These are phyloP conservation scores for Lagerstroemia speciosa DNA, from an alignment of 345 rosid species.

Conservation along the genomic window DNA sequence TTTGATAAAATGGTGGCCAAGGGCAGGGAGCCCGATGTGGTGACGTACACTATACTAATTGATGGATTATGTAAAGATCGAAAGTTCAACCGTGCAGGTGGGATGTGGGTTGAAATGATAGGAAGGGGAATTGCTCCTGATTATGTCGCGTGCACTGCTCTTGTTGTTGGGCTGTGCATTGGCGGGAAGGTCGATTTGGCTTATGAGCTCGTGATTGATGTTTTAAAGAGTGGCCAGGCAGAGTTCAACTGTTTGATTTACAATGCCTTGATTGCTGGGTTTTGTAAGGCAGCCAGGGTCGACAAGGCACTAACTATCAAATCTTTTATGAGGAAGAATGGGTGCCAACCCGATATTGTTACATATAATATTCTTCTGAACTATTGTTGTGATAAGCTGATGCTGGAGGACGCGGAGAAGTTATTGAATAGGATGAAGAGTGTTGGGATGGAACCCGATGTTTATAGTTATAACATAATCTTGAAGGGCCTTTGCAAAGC, in stretches of 20 bases:
- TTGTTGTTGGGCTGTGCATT: conserved; percentile 58
- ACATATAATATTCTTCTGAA: conserved; percentile 72
- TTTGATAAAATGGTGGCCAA: conserved; percentile 41
- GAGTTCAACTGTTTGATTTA: conserved; percentile 54
- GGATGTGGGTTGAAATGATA: conserved; percentile 63
- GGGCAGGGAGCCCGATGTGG: conserved; percentile 86
- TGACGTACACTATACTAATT: conserved; percentile 65
- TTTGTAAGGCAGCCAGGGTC: conserved; percentile 61
- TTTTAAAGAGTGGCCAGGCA: conserved; percentile 43
- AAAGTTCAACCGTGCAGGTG: conserved; percentile 42
- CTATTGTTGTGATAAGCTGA: conserved; percentile 49
- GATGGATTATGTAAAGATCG: conserved; percentile 54
- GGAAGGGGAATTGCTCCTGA: conserved; percentile 54
- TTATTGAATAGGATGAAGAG: conserved; percentile 59
- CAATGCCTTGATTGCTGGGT: conserved; percentile 73
- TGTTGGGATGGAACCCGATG: conserved; percentile 65
- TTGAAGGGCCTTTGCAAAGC: conserved; percentile 73
- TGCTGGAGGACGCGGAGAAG: conserved; percentile 58
- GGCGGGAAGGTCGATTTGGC: conserved; percentile 83
- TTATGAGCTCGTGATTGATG: conserved; percentile 65
- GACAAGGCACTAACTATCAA: conserved; percentile 67
- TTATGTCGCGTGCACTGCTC: conserved; percentile 45
- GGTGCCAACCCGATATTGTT: conserved; percentile 64
- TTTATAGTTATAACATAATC: conserved; percentile 73
- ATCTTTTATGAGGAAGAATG: conserved; percentile 64